These are phyloP conservation scores for Metroxylon sagu DNA, from an alignment of 176 grass and related monocot species.

Conservation along the genomic window DNA sequence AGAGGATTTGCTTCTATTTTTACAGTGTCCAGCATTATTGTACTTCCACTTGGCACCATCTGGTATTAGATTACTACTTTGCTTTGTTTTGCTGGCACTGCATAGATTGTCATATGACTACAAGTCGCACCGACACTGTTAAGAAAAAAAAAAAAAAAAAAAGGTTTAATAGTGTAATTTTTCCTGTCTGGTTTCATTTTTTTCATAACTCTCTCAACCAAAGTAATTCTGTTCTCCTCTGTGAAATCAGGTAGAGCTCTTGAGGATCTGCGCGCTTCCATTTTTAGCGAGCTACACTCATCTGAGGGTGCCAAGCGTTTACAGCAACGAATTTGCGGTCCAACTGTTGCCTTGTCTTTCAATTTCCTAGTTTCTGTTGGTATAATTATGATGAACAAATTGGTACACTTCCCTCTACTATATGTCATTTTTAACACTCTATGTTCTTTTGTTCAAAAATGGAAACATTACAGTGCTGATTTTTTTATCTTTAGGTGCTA, in stretches of 20 bases:
- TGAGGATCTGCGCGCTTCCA: not conserved
- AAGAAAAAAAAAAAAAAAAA: not conserved
- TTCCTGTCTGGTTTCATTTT: not conserved
- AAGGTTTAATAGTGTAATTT: not conserved
- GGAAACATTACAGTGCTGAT: too few species aligned
- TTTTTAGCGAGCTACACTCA: not conserved
- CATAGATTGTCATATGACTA: too few species aligned
- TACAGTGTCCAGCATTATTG: too few species aligned
- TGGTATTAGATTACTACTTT: too few species aligned
- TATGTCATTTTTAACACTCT: too few species aligned
- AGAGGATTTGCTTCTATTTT: too few species aligned
- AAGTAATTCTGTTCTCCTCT: not conserved
- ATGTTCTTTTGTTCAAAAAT: too few species aligned
- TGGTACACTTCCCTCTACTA: not conserved
- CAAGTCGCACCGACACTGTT: not conserved
- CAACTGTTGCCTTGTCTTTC: slow-evolving; percentile 3
- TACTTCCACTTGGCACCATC: too few species aligned
- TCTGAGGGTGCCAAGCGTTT: slow-evolving; percentile 4
- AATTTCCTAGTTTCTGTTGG: slow-evolving; percentile 14
- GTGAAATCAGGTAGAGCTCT: not conserved
- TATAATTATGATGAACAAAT: slow-evolving; percentile 15
- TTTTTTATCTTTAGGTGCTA: not conserved
- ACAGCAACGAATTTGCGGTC: slow-evolving; percentile 3
- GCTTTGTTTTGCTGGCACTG: too few species aligned
- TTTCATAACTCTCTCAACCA: not conserved